These are phyloP conservation scores for Diaporthe nobilis DNA, from an alignment of 2,329 filamentous ascomycete species.

Conservation along the genomic window DNA sequence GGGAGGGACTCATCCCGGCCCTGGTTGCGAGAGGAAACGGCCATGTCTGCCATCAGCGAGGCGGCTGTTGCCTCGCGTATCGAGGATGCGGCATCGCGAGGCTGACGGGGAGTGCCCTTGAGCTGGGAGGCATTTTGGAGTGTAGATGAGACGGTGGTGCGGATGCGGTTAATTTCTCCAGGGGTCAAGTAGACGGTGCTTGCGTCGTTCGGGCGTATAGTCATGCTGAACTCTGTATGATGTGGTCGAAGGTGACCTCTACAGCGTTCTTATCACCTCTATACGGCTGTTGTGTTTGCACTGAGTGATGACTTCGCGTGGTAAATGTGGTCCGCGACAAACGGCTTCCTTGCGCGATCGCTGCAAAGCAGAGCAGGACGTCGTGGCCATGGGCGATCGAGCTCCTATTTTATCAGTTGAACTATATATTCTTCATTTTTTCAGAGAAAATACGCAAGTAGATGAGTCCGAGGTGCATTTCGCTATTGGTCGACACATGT, in stretches of 20 bases:
- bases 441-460: neutral
- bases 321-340: neutral
- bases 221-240: neutral
- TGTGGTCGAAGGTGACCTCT: neutral
- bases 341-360: neutral
- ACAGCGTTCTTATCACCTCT: too few species aligned
- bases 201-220: neutral
- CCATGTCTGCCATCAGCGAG: constrained; percentile 5
- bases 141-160: neutral
- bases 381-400: too few species aligned
- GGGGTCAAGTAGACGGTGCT: neutral
- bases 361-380: neutral
- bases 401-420: neutral
- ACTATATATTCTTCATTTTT: neutral
- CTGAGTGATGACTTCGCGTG: neutral
- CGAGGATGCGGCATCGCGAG: neutral
- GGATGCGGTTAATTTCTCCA: neutral
- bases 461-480: neutral
- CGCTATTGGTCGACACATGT: neutral
- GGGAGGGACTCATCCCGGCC: neutral
- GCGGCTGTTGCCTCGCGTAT: neutral
- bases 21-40: neutral
- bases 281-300: neutral
- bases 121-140: neutral
- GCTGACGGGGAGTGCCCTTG: neutral